These are phyloP conservation scores for Ganoderma multipileum DNA, from an alignment of 1,284 basidiomycete genomes.

Conservation along the genomic window DNA sequence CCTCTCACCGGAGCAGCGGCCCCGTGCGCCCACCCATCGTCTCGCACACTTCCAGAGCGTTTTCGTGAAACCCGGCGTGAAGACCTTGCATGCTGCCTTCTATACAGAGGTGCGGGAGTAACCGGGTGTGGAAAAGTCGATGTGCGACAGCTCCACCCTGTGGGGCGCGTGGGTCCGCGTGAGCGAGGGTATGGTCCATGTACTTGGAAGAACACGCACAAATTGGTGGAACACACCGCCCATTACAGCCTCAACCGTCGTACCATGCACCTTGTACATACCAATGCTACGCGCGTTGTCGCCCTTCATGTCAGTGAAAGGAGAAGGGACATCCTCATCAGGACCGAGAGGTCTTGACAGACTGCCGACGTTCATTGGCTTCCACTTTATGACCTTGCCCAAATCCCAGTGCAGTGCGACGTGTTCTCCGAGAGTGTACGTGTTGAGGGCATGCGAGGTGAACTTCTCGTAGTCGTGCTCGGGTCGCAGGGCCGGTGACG, in stretches of 20 bases:
- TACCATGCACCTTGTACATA: conserved; percentile 79
- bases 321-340: conserved; percentile 27
- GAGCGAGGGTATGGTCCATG: background rate
- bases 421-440: conserved; percentile 72
- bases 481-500: conserved; percentile 54
- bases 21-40: conserved; percentile 54
- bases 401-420: conserved; percentile 77
- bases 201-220: conserved; percentile 51
- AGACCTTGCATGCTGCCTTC: conserved; percentile 53
- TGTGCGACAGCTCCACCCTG: conserved; percentile 70
- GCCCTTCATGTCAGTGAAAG: conserved; percentile 36
- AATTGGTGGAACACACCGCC: conserved; percentile 82
- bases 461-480: conserved; percentile 61
- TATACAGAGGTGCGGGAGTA: conserved; percentile 63
- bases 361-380: conserved; percentile 46
- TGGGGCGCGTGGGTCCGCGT: background rate
- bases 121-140: conserved; percentile 69
- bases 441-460: conserved; percentile 61
- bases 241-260: conserved; percentile 76
- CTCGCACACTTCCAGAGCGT: conserved; percentile 51
- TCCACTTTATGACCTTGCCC: conserved; percentile 73
- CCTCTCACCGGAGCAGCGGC: conserved; percentile 29
- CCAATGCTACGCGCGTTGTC: conserved; percentile 58
- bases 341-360: conserved; percentile 29
- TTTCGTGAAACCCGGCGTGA: conserved; percentile 56